Base-by-base conservation (phyloP, 495 filamentous ascomycete species). In the Podospora pseudocomata region DNA sequence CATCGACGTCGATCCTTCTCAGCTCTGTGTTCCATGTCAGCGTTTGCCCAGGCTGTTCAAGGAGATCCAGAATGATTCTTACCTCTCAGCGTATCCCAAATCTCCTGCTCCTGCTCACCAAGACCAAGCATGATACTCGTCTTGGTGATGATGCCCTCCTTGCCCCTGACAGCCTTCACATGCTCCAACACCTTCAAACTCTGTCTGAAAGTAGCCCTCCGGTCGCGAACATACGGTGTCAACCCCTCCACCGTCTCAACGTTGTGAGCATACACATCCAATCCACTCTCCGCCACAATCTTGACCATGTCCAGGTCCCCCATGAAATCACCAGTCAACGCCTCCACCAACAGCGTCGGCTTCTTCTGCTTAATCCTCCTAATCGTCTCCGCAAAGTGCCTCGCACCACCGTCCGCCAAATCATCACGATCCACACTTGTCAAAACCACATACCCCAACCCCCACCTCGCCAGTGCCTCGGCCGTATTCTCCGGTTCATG, bases 191-290 rank as follows among this genome's bases (percentile, higher is more conserved):
- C 95, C 27, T 82, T 82, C 61, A 98, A 75, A 65, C 90, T 93
- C 80, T 96, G 93, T 72, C 90, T 83, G 80, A 97, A 99, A 1
- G 86, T 94, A 1, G 95, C 96, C 58, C 95, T 84, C 49, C 94
- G 91, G 76, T 99, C 95, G 19, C 95, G 86, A 53, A 98, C 93
- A 63, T 88, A 87, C 2, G 96, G 93, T 11, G 95, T 97, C 65
- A 99, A 78, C 44, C 81, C 91, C 81, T 98, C 94, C 18, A 93
- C 91, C 5, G 96, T 99, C 86, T 99, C 95, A 58, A 99, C 86
- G 70, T 99, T 99, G 75, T 98, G 95, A 64, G 95, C 95, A 75
- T 94, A 99, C 16, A 99, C 95, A 76, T 98, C 96, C 70, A 98
- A 76, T 11, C 96, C 96, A 73, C 92, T 96, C 64, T 81, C 82